These are phyloP conservation scores for Phaeoacremonium minimum DNA, from an alignment of 2,329 filamentous ascomycete species.

Conservation along the genomic window DNA sequence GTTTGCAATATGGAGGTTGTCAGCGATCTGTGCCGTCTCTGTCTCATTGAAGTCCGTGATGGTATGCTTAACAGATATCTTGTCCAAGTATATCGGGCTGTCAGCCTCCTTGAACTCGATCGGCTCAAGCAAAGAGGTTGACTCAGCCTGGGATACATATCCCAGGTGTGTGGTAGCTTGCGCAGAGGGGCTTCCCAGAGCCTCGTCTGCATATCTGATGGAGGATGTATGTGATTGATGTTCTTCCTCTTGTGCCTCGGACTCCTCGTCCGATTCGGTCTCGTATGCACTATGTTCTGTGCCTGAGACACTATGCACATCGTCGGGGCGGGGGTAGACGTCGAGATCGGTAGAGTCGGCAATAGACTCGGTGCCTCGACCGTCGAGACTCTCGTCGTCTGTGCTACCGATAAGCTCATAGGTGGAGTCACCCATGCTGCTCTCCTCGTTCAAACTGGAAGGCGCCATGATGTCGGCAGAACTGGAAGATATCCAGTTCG, in stretches of 20 bases:
- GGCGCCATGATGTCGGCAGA: conserved; percentile 53
- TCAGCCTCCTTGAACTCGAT: conserved; percentile 42
- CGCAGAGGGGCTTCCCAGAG: conserved; percentile 36
- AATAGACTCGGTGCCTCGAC: conserved; percentile 39
- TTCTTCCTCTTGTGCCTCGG: conserved; percentile 29
- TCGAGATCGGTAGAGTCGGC: conserved; percentile 27
- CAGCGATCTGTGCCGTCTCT: conserved; percentile 29
- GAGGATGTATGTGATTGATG: conserved; percentile 27
- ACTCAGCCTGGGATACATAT: conserved; percentile 11
- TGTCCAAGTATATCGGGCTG: conserved; percentile 24
- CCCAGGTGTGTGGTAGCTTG: conserved; percentile 16
- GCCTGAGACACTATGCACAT: conserved; percentile 45
- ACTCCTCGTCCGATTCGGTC: conserved; percentile 23
- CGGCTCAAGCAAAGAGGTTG: conserved; percentile 20
- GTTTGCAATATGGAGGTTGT: conserved; percentile 22
- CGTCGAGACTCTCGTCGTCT: conserved; percentile 50
- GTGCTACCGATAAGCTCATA: conserved; percentile 52
- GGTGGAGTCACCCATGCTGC: conserved; percentile 50
- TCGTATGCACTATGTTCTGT: conserved; percentile 16
- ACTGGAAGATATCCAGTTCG: conserved; percentile 56
- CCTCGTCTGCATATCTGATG: conserved; percentile 45
- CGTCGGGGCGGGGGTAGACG: conserved; percentile 35
- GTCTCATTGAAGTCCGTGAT: conserved; percentile 35
- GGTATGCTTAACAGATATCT: conserved; percentile 41
- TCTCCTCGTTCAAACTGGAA: conserved; percentile 37